Evolutionary conservation across 2,329 filamentous ascomycete species (phyloP).

Genomic region (Corniculantispora saksenae): DNA sequence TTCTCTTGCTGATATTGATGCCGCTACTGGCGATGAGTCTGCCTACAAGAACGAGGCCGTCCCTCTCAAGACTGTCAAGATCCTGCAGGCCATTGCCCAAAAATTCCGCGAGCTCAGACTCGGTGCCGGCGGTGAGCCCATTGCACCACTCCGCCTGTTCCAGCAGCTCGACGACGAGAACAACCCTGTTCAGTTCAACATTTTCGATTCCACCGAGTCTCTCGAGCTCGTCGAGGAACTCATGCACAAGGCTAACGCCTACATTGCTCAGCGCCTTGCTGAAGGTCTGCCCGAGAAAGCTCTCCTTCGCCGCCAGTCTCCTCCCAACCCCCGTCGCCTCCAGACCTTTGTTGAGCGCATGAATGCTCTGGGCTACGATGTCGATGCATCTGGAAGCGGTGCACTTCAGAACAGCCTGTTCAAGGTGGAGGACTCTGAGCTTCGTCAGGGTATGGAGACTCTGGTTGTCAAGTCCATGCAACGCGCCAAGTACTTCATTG

Average conservation of each 20-base stretch:
- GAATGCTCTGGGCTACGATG: slow-evolving; percentile 84
- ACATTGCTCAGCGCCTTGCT: slow-evolving; percentile 87
- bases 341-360: slow-evolving; percentile 92
- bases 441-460: slow-evolving; percentile 98
- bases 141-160: slow-evolving; percentile 83
- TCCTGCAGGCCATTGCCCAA: slow-evolving; percentile 77
- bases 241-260: slow-evolving; percentile 98
- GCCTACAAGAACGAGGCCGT: slow-evolving; percentile 65
- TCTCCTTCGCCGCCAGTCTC: slow-evolving; percentile 81
- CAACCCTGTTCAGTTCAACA: slow-evolving; percentile 92
- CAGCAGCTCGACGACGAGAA: slow-evolving; percentile 98
- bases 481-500: slow-evolving; percentile 96
- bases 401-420: slow-evolving; percentile 93
- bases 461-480: slow-evolving; percentile 97
- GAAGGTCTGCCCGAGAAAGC: slow-evolving; percentile 93
- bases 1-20: slow-evolving; percentile 82
- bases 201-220: slow-evolving; percentile 86
- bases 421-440: slow-evolving; percentile 82
- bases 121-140: slow-evolving; percentile 73
- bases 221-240: slow-evolving; percentile 98
- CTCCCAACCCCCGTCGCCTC: slow-evolving; percentile 84
- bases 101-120: slow-evolving; percentile 90
- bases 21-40: slow-evolving; percentile 66
- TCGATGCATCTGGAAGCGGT: slow-evolving; percentile 87
- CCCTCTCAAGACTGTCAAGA: slow-evolving; percentile 74